Evolutionary conservation across 2,329 filamentous ascomycete genomes (phyloP).

Genomic region (Epichloe amarillans): DNA sequence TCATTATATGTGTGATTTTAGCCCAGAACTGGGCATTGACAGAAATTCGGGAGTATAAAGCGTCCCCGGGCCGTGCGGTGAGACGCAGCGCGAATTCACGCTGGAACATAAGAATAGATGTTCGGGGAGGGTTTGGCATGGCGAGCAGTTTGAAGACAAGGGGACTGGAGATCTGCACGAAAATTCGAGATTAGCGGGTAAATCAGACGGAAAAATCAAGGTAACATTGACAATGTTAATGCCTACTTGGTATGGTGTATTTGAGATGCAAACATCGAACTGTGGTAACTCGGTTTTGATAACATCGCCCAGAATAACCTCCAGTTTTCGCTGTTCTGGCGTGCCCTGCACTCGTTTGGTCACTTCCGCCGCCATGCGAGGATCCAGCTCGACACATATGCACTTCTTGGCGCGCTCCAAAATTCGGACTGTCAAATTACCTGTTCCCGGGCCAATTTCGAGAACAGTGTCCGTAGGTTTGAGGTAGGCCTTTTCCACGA

Average conservation of each 20-base stretch:
- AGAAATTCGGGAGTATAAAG: constrained; percentile 77
- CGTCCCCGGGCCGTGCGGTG: constrained; percentile 76
- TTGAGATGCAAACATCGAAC: constrained; percentile 72
- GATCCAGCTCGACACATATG: constrained; percentile 84
- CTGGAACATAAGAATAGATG: constrained; percentile 91
- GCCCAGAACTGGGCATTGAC: constrained; percentile 90
- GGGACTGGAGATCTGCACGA: constrained; percentile 64
- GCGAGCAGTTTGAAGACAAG: constrained; percentile 83
- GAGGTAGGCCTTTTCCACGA: constrained; percentile 60
- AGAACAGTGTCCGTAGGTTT: constrained; percentile 86
- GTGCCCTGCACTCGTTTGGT: constrained; percentile 89
- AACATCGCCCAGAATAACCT: constrained; percentile 73
- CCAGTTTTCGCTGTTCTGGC: constrained; percentile 68
- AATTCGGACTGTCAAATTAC: constrained; percentile 81
- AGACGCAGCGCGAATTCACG: constrained; percentile 85
- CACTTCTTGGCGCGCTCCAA: constrained; percentile 72
- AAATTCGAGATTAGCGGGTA: not conserved
- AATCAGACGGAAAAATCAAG: not conserved
- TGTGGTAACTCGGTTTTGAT: constrained; percentile 71
- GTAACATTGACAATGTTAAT: no score
- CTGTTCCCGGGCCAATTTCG: constrained; percentile 83
- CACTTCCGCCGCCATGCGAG: constrained; percentile 90
- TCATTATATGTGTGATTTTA: constrained; percentile 60
- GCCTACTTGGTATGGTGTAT: constrained; percentile 48
- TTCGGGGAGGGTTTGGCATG: constrained; percentile 66